A percentile compares a stretch with the other conserved stretches of the same genome.
phyloP scores from a whole-genome alignment of 495 filamentous ascomycete genomes.

The Penicillium salamii region DNA sequence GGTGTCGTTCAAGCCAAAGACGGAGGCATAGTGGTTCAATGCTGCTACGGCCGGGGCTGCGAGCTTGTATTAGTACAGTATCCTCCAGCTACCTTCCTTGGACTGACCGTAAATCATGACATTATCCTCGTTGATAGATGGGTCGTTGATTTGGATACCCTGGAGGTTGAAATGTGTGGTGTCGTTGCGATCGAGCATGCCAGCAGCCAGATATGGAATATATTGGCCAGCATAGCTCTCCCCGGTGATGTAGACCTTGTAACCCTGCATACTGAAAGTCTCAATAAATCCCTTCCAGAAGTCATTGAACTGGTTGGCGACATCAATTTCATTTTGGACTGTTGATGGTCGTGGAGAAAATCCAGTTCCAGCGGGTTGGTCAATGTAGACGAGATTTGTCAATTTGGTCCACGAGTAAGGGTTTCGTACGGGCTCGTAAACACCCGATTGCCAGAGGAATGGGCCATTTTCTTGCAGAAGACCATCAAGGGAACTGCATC shows the following conservation, averaged over 20 bases:
- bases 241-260: constrained; percentile 66
- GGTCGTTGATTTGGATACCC: constrained; percentile 71
- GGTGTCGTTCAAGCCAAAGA: constrained; percentile 66
- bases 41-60: constrained; percentile 59
- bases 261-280: constrained; percentile 59
- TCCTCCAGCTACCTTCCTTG: background rate
- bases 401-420: constrained; percentile 70
- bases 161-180: constrained; percentile 62
- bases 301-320: constrained; percentile 64
- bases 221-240: constrained; percentile 76
- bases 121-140: constrained; percentile 52
- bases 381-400: constrained; percentile 73
- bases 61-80: background rate
- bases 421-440: constrained; percentile 59
- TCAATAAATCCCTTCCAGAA: constrained; percentile 71
- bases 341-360: constrained; percentile 61
- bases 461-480: constrained; percentile 76
- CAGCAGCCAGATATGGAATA: constrained; percentile 74
- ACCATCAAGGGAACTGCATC: constrained; percentile 67
- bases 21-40: constrained; percentile 56
- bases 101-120: constrained; percentile 34
- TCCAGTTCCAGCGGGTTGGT: constrained; percentile 77
- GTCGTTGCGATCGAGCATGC: constrained; percentile 69
- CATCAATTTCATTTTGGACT: constrained; percentile 62
- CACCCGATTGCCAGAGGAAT: constrained; percentile 70